These are phyloP conservation scores for Plasmodium blacklocki DNA, from an alignment of 169 alveolate genomes.

Conservation along the genomic window DNA sequence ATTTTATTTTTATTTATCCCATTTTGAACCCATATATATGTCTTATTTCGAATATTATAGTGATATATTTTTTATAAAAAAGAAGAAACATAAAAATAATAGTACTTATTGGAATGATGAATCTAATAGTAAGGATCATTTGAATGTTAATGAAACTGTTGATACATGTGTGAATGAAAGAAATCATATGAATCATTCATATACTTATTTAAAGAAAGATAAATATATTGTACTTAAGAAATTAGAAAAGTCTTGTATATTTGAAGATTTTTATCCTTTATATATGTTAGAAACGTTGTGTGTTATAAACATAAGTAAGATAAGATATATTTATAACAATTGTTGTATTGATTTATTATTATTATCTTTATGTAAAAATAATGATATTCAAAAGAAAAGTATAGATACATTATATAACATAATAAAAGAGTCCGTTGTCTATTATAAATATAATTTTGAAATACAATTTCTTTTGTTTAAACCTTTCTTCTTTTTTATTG, in stretches of 20 bases:
- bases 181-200: too few species aligned
- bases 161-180: not conserved
- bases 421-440: conserved; percentile 48
- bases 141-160: not conserved
- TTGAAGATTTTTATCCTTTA: conserved; percentile 77
- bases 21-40: conserved; percentile 56
- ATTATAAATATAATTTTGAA: conserved; percentile 56
- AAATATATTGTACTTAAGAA: conserved; percentile 47
- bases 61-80: conserved; percentile 28
- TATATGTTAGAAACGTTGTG: conserved; percentile 71
- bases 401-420: conserved; percentile 64
- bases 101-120: not conserved
- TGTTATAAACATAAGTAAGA: conserved; percentile 49
- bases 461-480: conserved; percentile 61
- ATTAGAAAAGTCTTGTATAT: conserved; percentile 64
- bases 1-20: conserved; percentile 61
- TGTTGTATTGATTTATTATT: conserved; percentile 62
- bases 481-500: conserved; percentile 63
- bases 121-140: not conserved
- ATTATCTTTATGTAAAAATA: conserved; percentile 67
- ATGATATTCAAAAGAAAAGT: conserved; percentile 69
- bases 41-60: conserved; percentile 42
- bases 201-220: conserved; percentile 1
- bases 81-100: not conserved
- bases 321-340: conserved; percentile 49